Evolutionary conservation across 495 filamentous ascomycete genomes (phyloP).

Genomic region (Penicillium malachiteum): DNA sequence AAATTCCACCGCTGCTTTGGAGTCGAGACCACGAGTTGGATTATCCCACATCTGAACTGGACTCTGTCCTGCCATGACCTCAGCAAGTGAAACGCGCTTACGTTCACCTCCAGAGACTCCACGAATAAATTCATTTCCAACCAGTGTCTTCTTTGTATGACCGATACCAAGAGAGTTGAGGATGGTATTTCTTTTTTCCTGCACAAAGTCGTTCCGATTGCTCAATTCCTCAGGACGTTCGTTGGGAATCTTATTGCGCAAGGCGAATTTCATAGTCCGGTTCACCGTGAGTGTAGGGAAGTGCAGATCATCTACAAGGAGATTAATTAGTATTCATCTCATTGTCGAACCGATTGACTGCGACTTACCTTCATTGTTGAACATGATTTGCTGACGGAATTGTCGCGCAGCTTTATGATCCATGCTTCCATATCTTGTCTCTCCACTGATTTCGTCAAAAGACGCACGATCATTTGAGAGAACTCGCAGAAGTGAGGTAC

Average conservation of each 20-base stretch:
- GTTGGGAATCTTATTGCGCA: slow-evolving; percentile 63
- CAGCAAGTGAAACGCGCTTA: slow-evolving; percentile 80
- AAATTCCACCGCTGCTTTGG: slow-evolving; percentile 78
- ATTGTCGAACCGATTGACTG: too few species aligned
- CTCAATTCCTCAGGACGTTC: slow-evolving; percentile 59
- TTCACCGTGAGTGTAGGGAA: slow-evolving; percentile 80
- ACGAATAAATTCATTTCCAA: slow-evolving; percentile 80
- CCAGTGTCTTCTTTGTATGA: slow-evolving; percentile 74
- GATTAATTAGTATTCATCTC: background rate
- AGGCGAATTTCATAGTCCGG: slow-evolving; percentile 79
- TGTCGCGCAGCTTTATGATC: slow-evolving; percentile 31
- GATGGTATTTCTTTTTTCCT: slow-evolving; percentile 68
- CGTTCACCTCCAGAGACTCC: slow-evolving; percentile 83
- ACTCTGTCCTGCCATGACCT: slow-evolving; percentile 60
- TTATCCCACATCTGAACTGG: slow-evolving; percentile 87
- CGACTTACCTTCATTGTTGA: slow-evolving; percentile 36
- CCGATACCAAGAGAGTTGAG: slow-evolving; percentile 75
- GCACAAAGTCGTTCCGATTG: slow-evolving; percentile 51
- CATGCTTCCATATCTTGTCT: slow-evolving; percentile 36
- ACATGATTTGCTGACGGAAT: slow-evolving; percentile 45
- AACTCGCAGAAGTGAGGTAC: slow-evolving; percentile 40
- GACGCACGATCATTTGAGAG: slow-evolving; percentile 38
- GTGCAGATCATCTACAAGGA: slow-evolving; percentile 61
- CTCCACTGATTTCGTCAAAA: slow-evolving; percentile 36
- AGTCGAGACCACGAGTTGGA: slow-evolving; percentile 76